phyloP scores from a whole-genome alignment of 331 rosid genomes.

The Quercus lobata region DNA sequence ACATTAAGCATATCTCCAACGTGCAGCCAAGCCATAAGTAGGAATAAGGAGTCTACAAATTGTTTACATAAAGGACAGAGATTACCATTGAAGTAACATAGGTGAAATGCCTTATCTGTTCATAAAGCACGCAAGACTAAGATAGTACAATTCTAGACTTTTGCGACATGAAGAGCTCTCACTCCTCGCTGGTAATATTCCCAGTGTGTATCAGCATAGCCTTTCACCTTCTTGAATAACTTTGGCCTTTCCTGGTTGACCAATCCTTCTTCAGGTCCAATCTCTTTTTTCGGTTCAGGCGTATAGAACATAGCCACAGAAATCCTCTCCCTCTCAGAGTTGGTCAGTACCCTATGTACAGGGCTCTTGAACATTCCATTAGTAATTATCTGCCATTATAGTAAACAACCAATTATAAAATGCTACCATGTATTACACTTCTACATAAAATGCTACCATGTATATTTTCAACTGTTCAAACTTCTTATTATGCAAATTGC shows the following conservation, averaged over 20 bases:
- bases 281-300: slow-evolving; percentile 35
- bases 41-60: background rate
- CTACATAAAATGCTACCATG: too few species aligned
- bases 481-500: too few species aligned
- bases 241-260: slow-evolving; percentile 31
- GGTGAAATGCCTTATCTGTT: background rate
- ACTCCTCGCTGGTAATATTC: slow-evolving; percentile 34
- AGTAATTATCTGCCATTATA: slow-evolving; percentile 30
- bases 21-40: background rate
- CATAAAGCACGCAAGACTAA: background rate
- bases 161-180: slow-evolving; percentile 35
- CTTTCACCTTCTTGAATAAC: slow-evolving; percentile 32
- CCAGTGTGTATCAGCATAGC: slow-evolving; percentile 25
- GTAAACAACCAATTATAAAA: background rate
- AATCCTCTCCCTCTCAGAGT: slow-evolving; percentile 37
- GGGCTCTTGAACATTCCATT: slow-evolving; percentile 44
- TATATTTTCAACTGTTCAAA: too few species aligned
- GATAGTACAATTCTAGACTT: slow-evolving; percentile 1
- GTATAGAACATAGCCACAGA: slow-evolving; percentile 35
- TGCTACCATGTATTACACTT: background rate
- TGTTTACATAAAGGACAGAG: background rate
- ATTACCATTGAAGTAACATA: background rate
- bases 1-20: background rate
- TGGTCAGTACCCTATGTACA: slow-evolving; percentile 37
- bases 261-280: slow-evolving; percentile 29